Evolutionary conservation across 495 filamentous ascomycete genomes (phyloP).

Genomic region (Aspergillus kassunensis): DNA sequence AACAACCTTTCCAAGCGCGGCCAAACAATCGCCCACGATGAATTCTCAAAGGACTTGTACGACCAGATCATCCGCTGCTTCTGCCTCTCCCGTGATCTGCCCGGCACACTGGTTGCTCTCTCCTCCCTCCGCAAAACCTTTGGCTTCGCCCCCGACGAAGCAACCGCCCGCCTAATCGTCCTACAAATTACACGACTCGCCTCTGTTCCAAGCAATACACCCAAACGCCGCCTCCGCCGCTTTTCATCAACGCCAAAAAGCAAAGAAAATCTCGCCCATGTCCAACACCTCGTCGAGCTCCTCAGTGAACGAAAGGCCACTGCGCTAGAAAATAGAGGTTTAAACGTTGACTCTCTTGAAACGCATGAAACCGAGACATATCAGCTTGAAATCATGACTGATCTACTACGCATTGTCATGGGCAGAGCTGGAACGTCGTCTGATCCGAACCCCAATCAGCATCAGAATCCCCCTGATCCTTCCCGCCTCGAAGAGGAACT

Average conservation of each 20-base stretch:
- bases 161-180: conserved; percentile 48
- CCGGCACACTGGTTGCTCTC: conserved; percentile 59
- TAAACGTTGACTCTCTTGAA: conserved; percentile 36
- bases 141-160: conserved; percentile 47
- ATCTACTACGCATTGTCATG: conserved; percentile 50
- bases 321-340: conserved; percentile 31
- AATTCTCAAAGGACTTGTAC: conserved; percentile 51
- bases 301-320: conserved; percentile 35
- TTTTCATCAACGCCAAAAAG: conserved; percentile 39
- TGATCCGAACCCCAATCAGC: no score
- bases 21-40: conserved; percentile 22
- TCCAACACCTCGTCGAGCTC: conserved; percentile 34
- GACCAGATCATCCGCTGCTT: conserved; percentile 55
- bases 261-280: conserved; percentile 43
- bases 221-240: conserved; percentile 40
- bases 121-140: conserved; percentile 53
- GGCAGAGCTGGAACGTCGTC: conserved; percentile 33
- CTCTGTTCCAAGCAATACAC: conserved; percentile 35
- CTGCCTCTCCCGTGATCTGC: conserved; percentile 49
- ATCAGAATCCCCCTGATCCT: neutral
- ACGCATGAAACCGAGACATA: conserved; percentile 42
- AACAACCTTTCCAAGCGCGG: conserved; percentile 27
- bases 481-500: conserved; percentile 38
- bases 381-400: conserved; percentile 46
- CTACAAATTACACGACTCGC: conserved; percentile 48